Evolutionary conservation across 2,329 filamentous ascomycete species (phyloP).

Genomic region (Bipolaris sorokiniana): DNA sequence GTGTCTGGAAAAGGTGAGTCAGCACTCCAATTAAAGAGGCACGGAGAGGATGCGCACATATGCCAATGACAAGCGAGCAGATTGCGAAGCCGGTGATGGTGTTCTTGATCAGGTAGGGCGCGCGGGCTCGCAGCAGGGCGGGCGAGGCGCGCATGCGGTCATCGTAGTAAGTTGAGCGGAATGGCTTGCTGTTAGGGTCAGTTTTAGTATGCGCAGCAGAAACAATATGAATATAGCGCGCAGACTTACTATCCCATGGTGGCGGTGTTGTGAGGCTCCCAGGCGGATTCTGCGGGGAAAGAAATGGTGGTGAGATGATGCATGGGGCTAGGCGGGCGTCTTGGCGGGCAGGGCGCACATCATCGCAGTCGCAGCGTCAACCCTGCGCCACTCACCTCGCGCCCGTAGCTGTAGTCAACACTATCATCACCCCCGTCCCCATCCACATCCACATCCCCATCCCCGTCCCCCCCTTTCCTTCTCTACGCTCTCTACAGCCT

Average conservation of each 20-base stretch:
- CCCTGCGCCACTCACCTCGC: slow-evolving; percentile 17
- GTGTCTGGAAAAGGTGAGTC: slow-evolving; percentile 57
- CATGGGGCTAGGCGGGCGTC: slow-evolving; percentile 18
- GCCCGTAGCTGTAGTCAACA: slow-evolving; percentile 24
- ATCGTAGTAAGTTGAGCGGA: slow-evolving; percentile 88
- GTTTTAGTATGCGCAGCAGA: slow-evolving; percentile 17
- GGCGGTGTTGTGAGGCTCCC: slow-evolving; percentile 28
- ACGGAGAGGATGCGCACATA: slow-evolving; percentile 68
- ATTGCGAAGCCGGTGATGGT: slow-evolving; percentile 78
- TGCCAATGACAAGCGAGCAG: slow-evolving; percentile 74
- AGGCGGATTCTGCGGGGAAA: slow-evolving; percentile 26
- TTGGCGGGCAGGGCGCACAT: slow-evolving; percentile 21
- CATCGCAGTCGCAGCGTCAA: slow-evolving; percentile 14
- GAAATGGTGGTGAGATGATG: slow-evolving; percentile 26
- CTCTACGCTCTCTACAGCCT: slow-evolving; percentile 31
- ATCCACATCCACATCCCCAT: slow-evolving; percentile 28
- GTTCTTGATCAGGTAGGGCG: slow-evolving; percentile 92
- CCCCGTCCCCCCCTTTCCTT: slow-evolving; percentile 27
- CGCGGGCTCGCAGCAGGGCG: slow-evolving; percentile 86
- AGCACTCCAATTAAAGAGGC: neutral
- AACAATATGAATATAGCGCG: too few species aligned
- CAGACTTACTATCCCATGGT: slow-evolving; percentile 46
- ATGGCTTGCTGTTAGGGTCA: slow-evolving; percentile 46
- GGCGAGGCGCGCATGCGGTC: slow-evolving; percentile 82
- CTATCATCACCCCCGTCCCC: slow-evolving; percentile 25